Evolutionary conservation across 306 rosid genomes (phyloP), one percentile per base, ranked within the genome.

Genomic region (Herpetospermum pedunculosum): DNA sequence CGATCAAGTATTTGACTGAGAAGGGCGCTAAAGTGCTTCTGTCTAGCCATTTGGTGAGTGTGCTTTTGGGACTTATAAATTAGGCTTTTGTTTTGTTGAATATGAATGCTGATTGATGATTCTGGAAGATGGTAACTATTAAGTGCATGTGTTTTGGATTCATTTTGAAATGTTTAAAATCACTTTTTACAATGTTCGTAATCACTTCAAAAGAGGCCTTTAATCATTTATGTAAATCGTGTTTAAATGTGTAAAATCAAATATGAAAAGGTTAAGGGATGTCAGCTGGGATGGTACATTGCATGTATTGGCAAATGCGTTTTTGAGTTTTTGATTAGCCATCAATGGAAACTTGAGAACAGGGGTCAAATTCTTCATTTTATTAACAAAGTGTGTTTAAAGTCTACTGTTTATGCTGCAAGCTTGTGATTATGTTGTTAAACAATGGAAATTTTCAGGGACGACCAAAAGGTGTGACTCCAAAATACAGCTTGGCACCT

Each of bases 391-490:
- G 23, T 25, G 26, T 28, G 28, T 28, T 70, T 12, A n/a, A 8
- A 46, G 14, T 47, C 38, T 9, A 29, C 28, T 23, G 41, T 70
- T 46, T 70, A 70, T 70, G 43, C 1, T 70, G 74, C 58, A 29
- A 70, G 28, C 28, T 28, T 41, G 40, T 70, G 43, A n/a, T 16
- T 29, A n/a, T 63, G 9, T 46, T 13, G 46, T 55, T 23, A 25
- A 25, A 74, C 55, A 4, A 54, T 29, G 81, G 47, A 70, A 73
- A 73, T 87, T 43, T 85, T 82, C 92, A 95, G 99, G 99, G 99
- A 79, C 77, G 99, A 55, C 99, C 99, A 18, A 95, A 95, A 80
- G 99, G 99, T 82, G 96, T 91, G 15, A 95, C 99, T 77, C 96
- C 96, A 81, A 95, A 95, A 46, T 95, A 75, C 81, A 95, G 97